Percentiles rank a stretch among this genome's conserved stretches.
Evolutionary conservation across 352 stramenopile species (phyloP).

Genomic region (Aphanomyces astaci): DNA sequence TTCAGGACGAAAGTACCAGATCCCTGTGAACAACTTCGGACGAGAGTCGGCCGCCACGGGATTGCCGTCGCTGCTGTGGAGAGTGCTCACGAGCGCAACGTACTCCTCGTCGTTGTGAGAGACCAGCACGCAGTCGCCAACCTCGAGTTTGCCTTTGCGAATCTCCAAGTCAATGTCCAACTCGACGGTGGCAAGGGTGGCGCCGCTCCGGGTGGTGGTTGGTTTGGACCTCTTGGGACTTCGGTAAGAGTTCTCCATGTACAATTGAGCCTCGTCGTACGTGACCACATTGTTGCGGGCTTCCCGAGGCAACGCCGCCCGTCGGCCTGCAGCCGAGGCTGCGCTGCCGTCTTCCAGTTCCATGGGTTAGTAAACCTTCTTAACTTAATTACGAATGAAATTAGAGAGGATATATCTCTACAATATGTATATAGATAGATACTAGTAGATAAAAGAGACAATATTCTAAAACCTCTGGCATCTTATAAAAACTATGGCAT

Average conservation of each 20-base stretch:
- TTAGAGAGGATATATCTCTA: too few relatives aligned
- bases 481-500: too few relatives aligned
- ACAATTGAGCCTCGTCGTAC: constrained; percentile 4
- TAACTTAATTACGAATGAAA: too few relatives aligned
- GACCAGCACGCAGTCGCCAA: constrained; percentile 70
- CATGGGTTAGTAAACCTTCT: neutral
- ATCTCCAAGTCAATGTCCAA: neutral
- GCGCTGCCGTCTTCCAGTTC: neutral
- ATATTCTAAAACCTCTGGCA: too few relatives aligned
- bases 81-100: constrained; percentile 63
- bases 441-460: too few relatives aligned
- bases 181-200: neutral
- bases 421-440: too few relatives aligned
- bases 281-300: constrained; percentile 11
- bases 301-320: constrained; percentile 3
- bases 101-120: constrained; percentile 61
- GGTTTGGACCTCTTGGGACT: constrained; percentile 20
- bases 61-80: constrained; percentile 31
- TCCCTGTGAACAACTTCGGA: constrained; percentile 54
- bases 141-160: constrained; percentile 57
- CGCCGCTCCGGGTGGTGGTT: neutral
- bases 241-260: constrained; percentile 5
- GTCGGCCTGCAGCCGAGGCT: neutral
- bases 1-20: constrained; percentile 82
- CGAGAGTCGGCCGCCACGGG: neutral